Evolutionary conservation across 441 rosid species (phyloP).

Genomic region (Populus hybrid): DNA sequence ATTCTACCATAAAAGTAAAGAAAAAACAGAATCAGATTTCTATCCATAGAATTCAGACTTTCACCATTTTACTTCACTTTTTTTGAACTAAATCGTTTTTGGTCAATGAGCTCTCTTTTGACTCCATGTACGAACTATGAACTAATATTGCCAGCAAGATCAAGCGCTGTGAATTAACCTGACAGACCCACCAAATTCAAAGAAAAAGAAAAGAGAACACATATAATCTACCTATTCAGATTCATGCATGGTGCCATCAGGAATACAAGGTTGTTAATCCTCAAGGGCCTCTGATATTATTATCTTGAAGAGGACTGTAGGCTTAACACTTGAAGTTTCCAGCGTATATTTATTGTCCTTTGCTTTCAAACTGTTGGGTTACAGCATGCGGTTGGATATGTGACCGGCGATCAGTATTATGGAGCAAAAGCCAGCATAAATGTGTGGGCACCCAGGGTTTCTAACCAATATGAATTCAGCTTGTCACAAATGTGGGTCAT

Average conservation of each 20-base stretch:
- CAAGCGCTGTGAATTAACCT: not conserved
- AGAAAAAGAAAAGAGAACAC: not conserved
- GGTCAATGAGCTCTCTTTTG: not conserved
- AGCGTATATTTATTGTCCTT: not conserved
- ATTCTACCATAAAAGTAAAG: not conserved
- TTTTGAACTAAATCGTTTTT: not conserved
- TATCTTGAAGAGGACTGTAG: not conserved
- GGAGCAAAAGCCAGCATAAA: slow-evolving; percentile 97
- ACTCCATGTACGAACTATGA: not conserved
- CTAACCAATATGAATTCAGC: slow-evolving; percentile 85
- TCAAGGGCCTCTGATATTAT: not conserved
- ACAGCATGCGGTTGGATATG: slow-evolving; percentile 99
- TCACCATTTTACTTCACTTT: not conserved
- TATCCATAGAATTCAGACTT: slow-evolving; percentile 4
- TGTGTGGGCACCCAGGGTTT: slow-evolving; percentile 87
- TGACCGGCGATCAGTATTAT: slow-evolving; percentile 73
- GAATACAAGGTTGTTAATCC: not conserved
- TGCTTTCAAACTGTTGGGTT: slow-evolving; percentile 7
- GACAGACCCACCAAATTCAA: not conserved
- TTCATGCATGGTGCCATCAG: not conserved
- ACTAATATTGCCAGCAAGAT: not conserved
- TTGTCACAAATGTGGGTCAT: slow-evolving; percentile 95
- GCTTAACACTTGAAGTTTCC: not conserved
- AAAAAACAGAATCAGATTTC: not conserved
- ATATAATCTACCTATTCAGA: not conserved